Conservation (phyloP, 2,329 filamentous ascomycete species). For the Alternaria novae-zelandiae region DNA sequence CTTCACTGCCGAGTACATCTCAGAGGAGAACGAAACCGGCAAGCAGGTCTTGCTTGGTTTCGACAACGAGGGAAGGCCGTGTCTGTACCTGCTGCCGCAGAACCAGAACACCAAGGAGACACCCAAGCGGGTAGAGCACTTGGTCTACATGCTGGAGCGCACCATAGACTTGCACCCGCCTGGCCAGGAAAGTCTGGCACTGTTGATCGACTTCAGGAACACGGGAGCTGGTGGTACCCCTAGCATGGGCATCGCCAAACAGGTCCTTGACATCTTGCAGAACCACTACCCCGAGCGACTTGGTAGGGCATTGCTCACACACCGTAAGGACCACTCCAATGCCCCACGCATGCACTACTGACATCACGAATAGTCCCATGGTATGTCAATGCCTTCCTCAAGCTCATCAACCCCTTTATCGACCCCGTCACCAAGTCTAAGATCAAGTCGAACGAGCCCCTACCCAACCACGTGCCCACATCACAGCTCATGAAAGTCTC, state of each 20-base stretch:
- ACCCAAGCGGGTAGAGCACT: constrained; percentile 86
- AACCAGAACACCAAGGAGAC: constrained; percentile 90
- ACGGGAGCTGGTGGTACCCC: constrained; percentile 79
- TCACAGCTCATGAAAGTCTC: constrained; percentile 82
- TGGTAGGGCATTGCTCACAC: constrained; percentile 86
- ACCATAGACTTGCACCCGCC: constrained; percentile 86
- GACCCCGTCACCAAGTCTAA: constrained; percentile 93
- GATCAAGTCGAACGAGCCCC: constrained; percentile 96
- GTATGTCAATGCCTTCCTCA: constrained; percentile 93
- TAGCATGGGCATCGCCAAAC: constrained; percentile 74
- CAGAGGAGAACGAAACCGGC: constrained; percentile 92
- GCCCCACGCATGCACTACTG: neutral
- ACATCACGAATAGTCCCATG: constrained; percentile 71
- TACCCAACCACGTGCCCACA: constrained; percentile 79
- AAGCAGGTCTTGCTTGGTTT: constrained; percentile 92
- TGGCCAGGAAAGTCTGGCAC: constrained; percentile 82
- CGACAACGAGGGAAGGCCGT: constrained; percentile 84
- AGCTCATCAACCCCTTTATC: constrained; percentile 93
- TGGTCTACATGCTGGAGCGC: constrained; percentile 95
- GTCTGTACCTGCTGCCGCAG: constrained; percentile 86
- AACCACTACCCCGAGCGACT: constrained; percentile 94
- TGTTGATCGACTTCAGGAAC: constrained; percentile 91
- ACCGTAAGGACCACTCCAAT: constrained; percentile 64
- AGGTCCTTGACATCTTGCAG: constrained; percentile 90
- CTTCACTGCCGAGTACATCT: constrained; percentile 85